These are phyloP conservation scores for Mycena vitilis DNA, from an alignment of 768 basidiomycete species.

Conservation along the genomic window DNA sequence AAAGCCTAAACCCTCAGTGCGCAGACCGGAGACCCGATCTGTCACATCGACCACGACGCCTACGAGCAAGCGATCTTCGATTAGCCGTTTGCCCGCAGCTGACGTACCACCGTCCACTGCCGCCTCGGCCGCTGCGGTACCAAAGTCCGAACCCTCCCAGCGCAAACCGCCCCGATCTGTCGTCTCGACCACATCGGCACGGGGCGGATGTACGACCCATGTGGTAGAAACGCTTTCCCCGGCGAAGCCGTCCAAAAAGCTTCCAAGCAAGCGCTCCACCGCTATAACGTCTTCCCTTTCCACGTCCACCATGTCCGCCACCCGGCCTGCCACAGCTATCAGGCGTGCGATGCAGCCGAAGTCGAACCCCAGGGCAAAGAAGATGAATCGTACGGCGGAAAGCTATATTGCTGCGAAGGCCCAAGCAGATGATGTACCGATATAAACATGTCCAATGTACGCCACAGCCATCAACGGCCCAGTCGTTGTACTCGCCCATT, in stretches of 20 bases:
- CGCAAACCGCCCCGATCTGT: too few species aligned
- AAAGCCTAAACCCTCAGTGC: constrained; percentile 24
- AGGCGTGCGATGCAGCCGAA: constrained; percentile 36
- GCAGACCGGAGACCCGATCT: constrained; percentile 29
- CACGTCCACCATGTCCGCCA: constrained; percentile 23
- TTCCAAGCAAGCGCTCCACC: constrained; percentile 29
- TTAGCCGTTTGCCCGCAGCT: constrained; percentile 18
- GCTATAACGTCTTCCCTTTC: constrained; percentile 22
- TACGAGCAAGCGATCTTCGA: constrained; percentile 20
- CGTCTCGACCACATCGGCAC: too few species aligned
- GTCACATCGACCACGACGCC: constrained; percentile 11
- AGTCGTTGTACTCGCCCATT: too few species aligned
- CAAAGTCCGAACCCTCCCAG: too few species aligned
- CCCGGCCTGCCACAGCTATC: constrained; percentile 20
- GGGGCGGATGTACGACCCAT: too few species aligned
- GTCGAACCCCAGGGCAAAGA: constrained; percentile 20
- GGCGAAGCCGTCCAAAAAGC: constrained; percentile 35
- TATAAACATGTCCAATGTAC: too few species aligned
- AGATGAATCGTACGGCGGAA: constrained; percentile 30
- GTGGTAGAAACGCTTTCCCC: too few species aligned
- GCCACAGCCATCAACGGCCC: too few species aligned
- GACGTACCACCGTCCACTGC: too few species aligned
- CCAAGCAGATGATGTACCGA: too few species aligned
- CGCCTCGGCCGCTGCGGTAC: too few species aligned
- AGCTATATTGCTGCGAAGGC: too few species aligned